phyloP scores from a whole-genome alignment of 495 filamentous ascomycete genomes.

The Penicillium angulare region DNA sequence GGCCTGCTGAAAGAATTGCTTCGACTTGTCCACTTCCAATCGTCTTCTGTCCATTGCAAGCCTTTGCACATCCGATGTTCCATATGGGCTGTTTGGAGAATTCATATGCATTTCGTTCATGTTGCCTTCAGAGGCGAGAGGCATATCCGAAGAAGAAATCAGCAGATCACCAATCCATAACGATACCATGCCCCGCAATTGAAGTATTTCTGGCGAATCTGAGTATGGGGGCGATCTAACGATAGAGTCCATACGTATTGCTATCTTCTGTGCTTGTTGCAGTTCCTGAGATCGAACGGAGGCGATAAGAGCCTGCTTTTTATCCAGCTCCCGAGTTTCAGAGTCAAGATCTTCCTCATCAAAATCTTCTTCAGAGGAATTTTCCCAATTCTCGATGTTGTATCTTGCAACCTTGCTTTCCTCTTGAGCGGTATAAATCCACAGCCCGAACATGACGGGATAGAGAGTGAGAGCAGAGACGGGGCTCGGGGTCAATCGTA shows the following conservation, averaged over 20 bases:
- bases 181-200: conserved; percentile 64
- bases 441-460: conserved; percentile 64
- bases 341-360: conserved; percentile 28
- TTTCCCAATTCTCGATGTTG: conserved; percentile 19
- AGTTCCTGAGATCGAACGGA: conserved; percentile 35
- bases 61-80: conserved; percentile 30
- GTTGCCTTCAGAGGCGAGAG: conserved; percentile 3
- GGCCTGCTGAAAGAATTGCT: conserved; percentile 37
- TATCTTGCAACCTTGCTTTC: conserved; percentile 39
- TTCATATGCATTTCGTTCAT: conserved; percentile 15
- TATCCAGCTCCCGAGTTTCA: conserved; percentile 11
- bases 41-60: conserved; percentile 35
- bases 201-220: conserved; percentile 53
- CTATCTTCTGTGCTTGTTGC: conserved; percentile 52
- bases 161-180: conserved; percentile 67
- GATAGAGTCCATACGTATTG: conserved; percentile 60
- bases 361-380: conserved; percentile 23
- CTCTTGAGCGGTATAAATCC: conserved; percentile 60
- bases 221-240: conserved; percentile 64
- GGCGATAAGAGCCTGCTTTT: conserved; percentile 21
- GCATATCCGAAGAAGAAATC: conserved; percentile 28
- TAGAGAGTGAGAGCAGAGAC: conserved; percentile 59
- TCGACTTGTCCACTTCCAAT: conserved; percentile 30
- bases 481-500: conserved; percentile 40
- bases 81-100: conserved; percentile 23